Base-by-base conservation (phyloP, 805 yeast genomes). In the Phaffomyces opuntiae region DNA sequence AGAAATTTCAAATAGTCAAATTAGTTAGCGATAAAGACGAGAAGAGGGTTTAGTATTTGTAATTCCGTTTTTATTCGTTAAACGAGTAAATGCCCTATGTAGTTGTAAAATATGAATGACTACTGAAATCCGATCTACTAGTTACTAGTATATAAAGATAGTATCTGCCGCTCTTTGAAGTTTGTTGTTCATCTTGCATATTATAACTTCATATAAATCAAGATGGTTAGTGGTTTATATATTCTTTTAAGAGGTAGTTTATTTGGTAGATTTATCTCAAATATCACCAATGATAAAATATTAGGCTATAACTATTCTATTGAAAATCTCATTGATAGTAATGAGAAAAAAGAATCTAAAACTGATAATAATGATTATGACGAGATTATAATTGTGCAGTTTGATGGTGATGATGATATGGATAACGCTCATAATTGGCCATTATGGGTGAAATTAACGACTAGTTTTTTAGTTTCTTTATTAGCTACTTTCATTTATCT, bases 351-450 rank as follows among this genome's bases (percentile, higher is more conserved):
- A 5, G 36, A 16, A 8, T n/a, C 17, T 17, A 3, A 17, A 17
- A 17, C 19, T 5, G 24, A 21, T 21, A 33, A 33, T 12, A 19
- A 35, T 19, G 19, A 29, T 9, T 13, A n/a, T n/a, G 36, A 38
- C 14, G 42, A 43, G n/a, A 17, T 35, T 4, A 39, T 39, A 9
- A 25, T 25, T 24, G 46, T 43, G 3, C 36, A 35, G 3, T 43
- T 43, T 34, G 39, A 39, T n/a, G 36, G 38, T 19, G 36, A 25
- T 7, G 13, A 71, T 43, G 84, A 78, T 54, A 75, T 79, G 1
- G 79, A 74, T 47, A 62, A 75, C 51, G 87, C 87, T 0, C 55
- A 62, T 19, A 78, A 77, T 55, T 81, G 87, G 87, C 66, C 80
- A 0, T 26, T 56, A 0, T 40, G 48, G 32, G 65, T 69, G 42